Conservation (phyloP, 2,329 filamentous ascomycete genomes). For the Incumbomyces lentus region DNA sequence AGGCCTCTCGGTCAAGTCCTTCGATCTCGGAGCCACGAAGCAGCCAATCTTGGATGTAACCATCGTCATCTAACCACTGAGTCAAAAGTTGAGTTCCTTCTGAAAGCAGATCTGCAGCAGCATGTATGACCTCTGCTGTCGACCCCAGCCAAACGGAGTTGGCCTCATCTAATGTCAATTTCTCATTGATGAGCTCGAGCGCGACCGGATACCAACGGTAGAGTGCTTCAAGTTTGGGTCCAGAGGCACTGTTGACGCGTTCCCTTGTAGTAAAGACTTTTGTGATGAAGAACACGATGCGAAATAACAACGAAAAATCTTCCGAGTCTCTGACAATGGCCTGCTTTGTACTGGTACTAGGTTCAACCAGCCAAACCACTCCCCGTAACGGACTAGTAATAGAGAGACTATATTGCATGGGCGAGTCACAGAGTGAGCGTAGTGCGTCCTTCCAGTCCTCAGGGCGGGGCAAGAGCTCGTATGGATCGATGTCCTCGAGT, state of each 20-base stretch:
- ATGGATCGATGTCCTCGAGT: constrained; percentile 26
- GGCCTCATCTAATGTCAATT: constrained; percentile 45
- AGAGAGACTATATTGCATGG: constrained; percentile 54
- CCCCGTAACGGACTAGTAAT: constrained; percentile 65
- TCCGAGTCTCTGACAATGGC: constrained; percentile 46
- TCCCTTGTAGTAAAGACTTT: constrained; percentile 43
- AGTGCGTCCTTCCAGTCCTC: constrained; percentile 58
- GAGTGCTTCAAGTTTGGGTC: constrained; percentile 28
- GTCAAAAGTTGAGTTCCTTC: constrained; percentile 40
- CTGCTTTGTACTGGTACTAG: constrained; percentile 11
- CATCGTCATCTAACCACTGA: constrained; percentile 29
- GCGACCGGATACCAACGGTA: constrained; percentile 45
- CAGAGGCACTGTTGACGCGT: constrained; percentile 24
- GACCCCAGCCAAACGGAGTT: constrained; percentile 44
- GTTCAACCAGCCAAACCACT: constrained; percentile 51
- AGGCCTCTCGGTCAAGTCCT: constrained; percentile 26
- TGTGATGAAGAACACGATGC: constrained; percentile 63
- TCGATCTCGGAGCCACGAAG: constrained; percentile 24
- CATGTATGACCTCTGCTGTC: constrained; percentile 40
- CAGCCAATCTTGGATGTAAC: constrained; percentile 26
- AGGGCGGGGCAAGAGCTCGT: constrained; percentile 52
- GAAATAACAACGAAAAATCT: constrained; percentile 61
- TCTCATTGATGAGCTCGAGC: constrained; percentile 49
- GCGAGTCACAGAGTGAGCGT: constrained; percentile 33
- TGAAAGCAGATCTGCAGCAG: constrained; percentile 43